These are phyloP conservation scores for Metschnikowia kofuensis DNA, from an alignment of 805 yeast genomes.

Conservation along the genomic window DNA sequence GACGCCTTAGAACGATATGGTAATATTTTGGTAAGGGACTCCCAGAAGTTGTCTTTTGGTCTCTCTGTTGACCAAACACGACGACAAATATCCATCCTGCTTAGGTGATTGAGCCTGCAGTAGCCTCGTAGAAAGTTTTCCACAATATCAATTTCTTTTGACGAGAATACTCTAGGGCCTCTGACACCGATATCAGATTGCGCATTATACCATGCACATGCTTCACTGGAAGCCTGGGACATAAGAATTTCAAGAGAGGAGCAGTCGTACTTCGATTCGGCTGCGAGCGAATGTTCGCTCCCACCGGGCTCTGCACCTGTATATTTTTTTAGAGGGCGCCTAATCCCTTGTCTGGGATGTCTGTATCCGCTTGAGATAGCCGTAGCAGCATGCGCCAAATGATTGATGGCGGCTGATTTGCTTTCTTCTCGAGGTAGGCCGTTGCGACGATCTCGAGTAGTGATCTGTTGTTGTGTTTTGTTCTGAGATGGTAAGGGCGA, in stretches of 20 bases:
- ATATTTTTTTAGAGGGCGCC: constrained; percentile 11
- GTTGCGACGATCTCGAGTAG: constrained; percentile 5
- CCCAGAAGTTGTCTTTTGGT: constrained; percentile 90
- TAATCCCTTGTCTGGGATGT: constrained; percentile 1
- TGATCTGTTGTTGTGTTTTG: not conserved
- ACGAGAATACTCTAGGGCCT: constrained; percentile 49
- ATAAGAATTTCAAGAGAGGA: constrained; percentile 31
- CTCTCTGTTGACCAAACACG: constrained; percentile 87
- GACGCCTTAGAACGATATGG: constrained; percentile 88
- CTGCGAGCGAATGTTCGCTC: not conserved
- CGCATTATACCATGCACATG: constrained; percentile 35
- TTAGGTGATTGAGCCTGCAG: constrained; percentile 57
- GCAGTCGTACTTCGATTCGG: constrained; percentile 24
- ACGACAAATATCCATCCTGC: constrained; percentile 69
- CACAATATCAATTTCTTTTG: constrained; percentile 66
- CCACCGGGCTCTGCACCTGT: not conserved
- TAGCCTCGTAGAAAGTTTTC: constrained; percentile 72
- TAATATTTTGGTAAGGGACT: constrained; percentile 67
- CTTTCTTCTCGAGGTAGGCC: not conserved
- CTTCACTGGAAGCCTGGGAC: constrained; percentile 34
- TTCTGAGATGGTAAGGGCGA: constrained; percentile 6
- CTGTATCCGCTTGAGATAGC: constrained; percentile 16
- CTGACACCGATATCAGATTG: constrained; percentile 15
- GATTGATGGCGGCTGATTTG: constrained; percentile 24
- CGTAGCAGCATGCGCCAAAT: constrained; percentile 29